Evolutionary conservation across 179 eudicot species (phyloP), one percentile per base, ranked within the genome.

Genomic region (Beta corolliflora): DNA sequence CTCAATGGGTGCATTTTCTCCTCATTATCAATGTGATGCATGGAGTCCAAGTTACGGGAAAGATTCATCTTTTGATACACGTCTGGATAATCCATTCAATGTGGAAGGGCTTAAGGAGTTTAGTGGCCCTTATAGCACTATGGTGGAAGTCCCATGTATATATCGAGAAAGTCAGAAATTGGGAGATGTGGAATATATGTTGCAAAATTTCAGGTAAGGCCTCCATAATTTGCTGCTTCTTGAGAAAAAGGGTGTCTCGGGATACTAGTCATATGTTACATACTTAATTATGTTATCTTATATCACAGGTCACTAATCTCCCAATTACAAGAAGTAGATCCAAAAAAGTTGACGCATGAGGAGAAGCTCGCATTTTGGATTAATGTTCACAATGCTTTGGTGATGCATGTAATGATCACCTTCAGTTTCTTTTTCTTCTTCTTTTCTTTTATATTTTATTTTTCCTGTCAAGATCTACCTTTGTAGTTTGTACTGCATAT

Each of bases 351-450:
- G 96, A 90, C 71, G 50, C 91, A 91, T n/a, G 97, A 93, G 61
- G 94, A 96, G 87, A 96, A 96, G 89, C 86, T 95, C 73, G 97
- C 99, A 11, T 95, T 95, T 84, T 95, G 99, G 99, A 93, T 94
- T 48, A 96, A 96, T 83, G 87, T 96, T 83, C 99, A 96, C 74
- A 96, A 96, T 82, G 89, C 98, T 23, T 86, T 96, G 86, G 94
- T 96, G 90, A 92, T 96, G 99, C 99, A 96, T 93, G 99, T 96
- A 93, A 84, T 73, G 77, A 65, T 77, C 75, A 61, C 65, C 23
- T 50, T 29, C 52, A 36, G 69, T 45, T 19, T 19, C 53, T 3
- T 73, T 65, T 66, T 36, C 41, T 36, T 36, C 1, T 36, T 36
- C 41, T 3, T 36, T 36, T 36, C 41, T 36, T 25, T 75, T 25